Base-by-base conservation (phyloP, 306 rosid genomes). In the Cucurbita moschata region DNA sequence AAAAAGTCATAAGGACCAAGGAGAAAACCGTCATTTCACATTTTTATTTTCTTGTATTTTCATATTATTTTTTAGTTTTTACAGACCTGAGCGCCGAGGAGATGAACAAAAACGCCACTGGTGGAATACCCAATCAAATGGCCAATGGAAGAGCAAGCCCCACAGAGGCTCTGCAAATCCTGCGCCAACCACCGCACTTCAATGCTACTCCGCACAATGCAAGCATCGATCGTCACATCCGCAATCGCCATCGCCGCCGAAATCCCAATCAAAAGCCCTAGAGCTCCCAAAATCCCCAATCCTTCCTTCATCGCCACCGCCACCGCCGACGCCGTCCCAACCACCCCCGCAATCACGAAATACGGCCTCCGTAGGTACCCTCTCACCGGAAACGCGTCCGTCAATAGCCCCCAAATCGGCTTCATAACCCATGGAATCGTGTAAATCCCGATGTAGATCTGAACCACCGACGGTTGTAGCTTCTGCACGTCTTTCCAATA, bases 401-500 rank as follows among this genome's bases (percentile, higher is more conserved):
- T 88, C 61, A 88, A 65, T 39, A 90, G 73, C 0, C 96, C 96
- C 96, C 95, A 90, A 0, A 90, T 3, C 35, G 96, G 96, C 67
- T 88, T 90, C 77, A 90, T 77, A 46, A 90, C 37, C 95, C 92
- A 90, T 0, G 95, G 95, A 43, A 90, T 85, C 79, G 78, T 75
- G 83, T 85, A 90, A 18, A 90, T 46, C 1, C 88, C 88, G 0
- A 76, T 71, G 47, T 81, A 90, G 57, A 86, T 77, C 63, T 90
- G 96, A 1, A 86, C 92, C 0, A 77, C 58, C 0, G 92, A 88
- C 13, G 96, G 96, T 46, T 87, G 90, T 0, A 88, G 52, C 39
- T 80, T 83, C 69, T 86, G 90, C 3, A 90, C 83, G 77, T 90
- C 96, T 77, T 90, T 90, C 96, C 96, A 90, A 73, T 88, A 90